Evolutionary conservation across 2,329 filamentous ascomycete genomes (phyloP).

Genomic region (Claviceps sorghi): DNA sequence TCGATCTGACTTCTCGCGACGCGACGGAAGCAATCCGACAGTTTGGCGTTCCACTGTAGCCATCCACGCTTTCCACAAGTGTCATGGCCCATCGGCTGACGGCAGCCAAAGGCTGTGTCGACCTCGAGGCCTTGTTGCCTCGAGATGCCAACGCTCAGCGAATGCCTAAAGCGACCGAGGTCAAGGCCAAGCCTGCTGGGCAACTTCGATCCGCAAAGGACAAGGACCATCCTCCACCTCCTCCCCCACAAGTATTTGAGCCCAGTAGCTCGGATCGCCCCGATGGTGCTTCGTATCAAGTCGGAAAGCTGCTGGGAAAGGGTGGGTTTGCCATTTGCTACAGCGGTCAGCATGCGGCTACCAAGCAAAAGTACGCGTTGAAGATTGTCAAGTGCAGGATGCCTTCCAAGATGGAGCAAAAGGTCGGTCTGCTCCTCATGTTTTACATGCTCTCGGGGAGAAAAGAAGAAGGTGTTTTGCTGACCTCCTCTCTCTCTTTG

Average conservation of each 20-base stretch:
- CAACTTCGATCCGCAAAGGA: slow-evolving; percentile 44
- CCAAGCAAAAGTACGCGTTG: slow-evolving; percentile 55
- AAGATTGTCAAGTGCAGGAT: slow-evolving; percentile 77
- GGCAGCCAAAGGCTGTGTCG: slow-evolving; percentile 31
- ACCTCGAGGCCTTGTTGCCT: slow-evolving; percentile 50
- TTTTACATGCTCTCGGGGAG: background rate
- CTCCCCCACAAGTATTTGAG: slow-evolving; percentile 44
- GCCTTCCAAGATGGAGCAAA: slow-evolving; percentile 71
- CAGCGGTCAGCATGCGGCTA: slow-evolving; percentile 50
- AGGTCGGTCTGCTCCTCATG: slow-evolving; percentile 38
- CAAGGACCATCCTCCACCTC: slow-evolving; percentile 52
- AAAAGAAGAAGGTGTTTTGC: background rate
- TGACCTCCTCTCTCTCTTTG: background rate
- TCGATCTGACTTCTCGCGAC: background rate
- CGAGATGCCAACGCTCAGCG: slow-evolving; percentile 49
- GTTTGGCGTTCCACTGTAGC: background rate
- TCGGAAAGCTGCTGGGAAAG: slow-evolving; percentile 61
- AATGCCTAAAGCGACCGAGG: slow-evolving; percentile 30
- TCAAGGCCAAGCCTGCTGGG: slow-evolving; percentile 37
- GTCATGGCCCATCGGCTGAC: slow-evolving; percentile 35
- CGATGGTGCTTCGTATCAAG: slow-evolving; percentile 57
- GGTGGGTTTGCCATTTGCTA: slow-evolving; percentile 76
- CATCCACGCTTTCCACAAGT: slow-evolving; percentile 3
- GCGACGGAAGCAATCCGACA: background rate
- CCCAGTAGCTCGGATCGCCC: slow-evolving; percentile 54